These are phyloP conservation scores for Amphirosellinia nigrospora DNA, from an alignment of 495 filamentous ascomycete species.

Conservation along the genomic window DNA sequence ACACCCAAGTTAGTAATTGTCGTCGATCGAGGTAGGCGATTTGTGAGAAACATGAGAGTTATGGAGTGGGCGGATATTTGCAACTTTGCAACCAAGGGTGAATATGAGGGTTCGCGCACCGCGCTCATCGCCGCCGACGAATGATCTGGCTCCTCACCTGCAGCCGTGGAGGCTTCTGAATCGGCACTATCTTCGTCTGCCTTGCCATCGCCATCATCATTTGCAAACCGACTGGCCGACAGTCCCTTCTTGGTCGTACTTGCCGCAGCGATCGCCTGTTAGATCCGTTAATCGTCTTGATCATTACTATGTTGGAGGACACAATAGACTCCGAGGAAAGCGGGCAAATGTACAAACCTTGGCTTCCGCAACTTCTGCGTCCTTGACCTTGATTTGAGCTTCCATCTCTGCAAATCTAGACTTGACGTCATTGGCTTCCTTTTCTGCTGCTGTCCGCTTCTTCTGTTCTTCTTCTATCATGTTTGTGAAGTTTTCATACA, in stretches of 20 bases:
- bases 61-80: slow-evolving; percentile 29
- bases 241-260: slow-evolving; percentile 46
- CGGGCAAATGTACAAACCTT: slow-evolving; percentile 43
- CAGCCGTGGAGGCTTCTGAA: slow-evolving; percentile 44
- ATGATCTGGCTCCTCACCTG: slow-evolving; percentile 61
- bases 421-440: slow-evolving; percentile 45
- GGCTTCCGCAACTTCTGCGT: slow-evolving; percentile 61
- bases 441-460: slow-evolving; percentile 45
- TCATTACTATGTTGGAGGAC: slow-evolving; percentile 6
- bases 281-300: slow-evolving; percentile 23
- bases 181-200: slow-evolving; percentile 32
- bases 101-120: slow-evolving; percentile 54
- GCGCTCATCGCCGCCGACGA: slow-evolving; percentile 63
- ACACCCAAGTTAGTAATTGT: slow-evolving; percentile 31
- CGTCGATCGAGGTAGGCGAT: background rate
- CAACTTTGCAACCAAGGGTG: slow-evolving; percentile 42
- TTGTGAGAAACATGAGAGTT: slow-evolving; percentile 7
- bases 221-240: slow-evolving; percentile 53
- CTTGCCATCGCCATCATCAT: slow-evolving; percentile 34
- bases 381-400: slow-evolving; percentile 56
- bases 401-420: slow-evolving; percentile 51
- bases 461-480: slow-evolving; percentile 57
- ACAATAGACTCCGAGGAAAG: background rate
- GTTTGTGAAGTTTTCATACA: slow-evolving; percentile 58
- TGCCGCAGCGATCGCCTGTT: slow-evolving; percentile 37